A percentile compares a stretch with the other conserved stretches of the same genome.
phyloP scores from a whole-genome alignment of 2,329 filamentous ascomycete genomes.

The Elsinoe batatas region DNA sequence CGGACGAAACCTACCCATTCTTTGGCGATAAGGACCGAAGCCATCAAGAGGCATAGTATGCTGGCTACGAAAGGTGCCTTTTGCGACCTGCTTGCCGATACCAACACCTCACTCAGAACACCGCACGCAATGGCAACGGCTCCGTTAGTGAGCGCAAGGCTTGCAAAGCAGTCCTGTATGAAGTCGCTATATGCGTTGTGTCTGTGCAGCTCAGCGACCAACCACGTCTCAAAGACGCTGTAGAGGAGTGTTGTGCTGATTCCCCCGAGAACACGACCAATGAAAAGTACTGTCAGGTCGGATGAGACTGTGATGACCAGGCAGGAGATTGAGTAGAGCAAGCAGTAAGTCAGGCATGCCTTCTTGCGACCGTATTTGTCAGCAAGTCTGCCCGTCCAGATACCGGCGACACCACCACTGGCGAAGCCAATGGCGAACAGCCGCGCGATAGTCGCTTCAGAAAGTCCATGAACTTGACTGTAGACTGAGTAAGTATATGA shows the following conservation, averaged over 20 bases:
- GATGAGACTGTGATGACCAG: slow-evolving; percentile 40
- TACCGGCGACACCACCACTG: slow-evolving; percentile 39
- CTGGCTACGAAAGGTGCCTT: slow-evolving; percentile 44
- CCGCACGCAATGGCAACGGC: slow-evolving; percentile 48
- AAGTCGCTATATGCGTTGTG: slow-evolving; percentile 33
- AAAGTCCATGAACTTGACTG: slow-evolving; percentile 40
- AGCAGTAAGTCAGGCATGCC: slow-evolving; percentile 48
- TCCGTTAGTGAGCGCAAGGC: slow-evolving; percentile 45
- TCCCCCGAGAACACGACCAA: slow-evolving; percentile 46
- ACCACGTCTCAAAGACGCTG: slow-evolving; percentile 53
- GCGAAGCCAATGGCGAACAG: slow-evolving; percentile 42
- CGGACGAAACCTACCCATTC: slow-evolving; percentile 31
- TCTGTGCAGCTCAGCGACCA: slow-evolving; percentile 48
- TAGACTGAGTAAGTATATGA: slow-evolving; percentile 45
- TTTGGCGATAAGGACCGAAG: slow-evolving; percentile 37
- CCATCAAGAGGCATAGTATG: slow-evolving; percentile 35
- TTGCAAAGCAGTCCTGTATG: slow-evolving; percentile 44
- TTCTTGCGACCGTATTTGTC: slow-evolving; percentile 43
- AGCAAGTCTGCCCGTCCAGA: slow-evolving; percentile 39
- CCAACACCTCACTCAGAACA: slow-evolving; percentile 43
- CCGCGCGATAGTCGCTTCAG: slow-evolving; percentile 35
- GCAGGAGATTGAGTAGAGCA: slow-evolving; percentile 44
- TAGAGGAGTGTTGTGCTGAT: slow-evolving; percentile 48
- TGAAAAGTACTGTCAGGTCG: slow-evolving; percentile 38
- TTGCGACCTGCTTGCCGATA: slow-evolving; percentile 38